Percentiles rank a stretch among this genome's conserved stretches.
Evolutionary conservation across 164 flowering plant genomes (phyloP).

Genomic region (Aristolochia californica): DNA sequence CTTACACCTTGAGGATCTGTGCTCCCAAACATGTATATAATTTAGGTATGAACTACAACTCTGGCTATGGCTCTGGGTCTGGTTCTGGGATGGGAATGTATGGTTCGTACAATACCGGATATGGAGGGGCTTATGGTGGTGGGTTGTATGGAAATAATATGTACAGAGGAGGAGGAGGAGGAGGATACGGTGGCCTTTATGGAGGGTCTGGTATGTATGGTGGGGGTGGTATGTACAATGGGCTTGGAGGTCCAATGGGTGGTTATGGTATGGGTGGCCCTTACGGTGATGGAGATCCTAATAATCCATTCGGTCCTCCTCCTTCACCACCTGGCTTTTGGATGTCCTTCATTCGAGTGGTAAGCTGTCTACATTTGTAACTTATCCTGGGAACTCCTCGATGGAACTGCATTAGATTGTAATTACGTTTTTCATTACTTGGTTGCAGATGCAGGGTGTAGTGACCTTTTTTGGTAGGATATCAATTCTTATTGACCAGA

Average conservation of each 20-base stretch:
- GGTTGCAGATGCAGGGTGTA: slow-evolving; percentile 81
- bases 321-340: slow-evolving; percentile 89
- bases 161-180: slow-evolving; percentile 38
- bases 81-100: slow-evolving; percentile 52
- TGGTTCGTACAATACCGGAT: slow-evolving; percentile 35
- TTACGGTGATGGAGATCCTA: slow-evolving; percentile 77
- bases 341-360: slow-evolving; percentile 71
- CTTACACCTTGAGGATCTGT: no score
- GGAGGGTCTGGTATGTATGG: slow-evolving; percentile 47
- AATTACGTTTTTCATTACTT: neutral
- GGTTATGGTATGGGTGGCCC: slow-evolving; percentile 50
- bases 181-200: slow-evolving; percentile 25
- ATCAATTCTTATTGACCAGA: slow-evolving; percentile 74
- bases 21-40: slow-evolving; percentile 40
- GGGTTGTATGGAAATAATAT: slow-evolving; percentile 33
- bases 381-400: neutral
- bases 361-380: slow-evolving; percentile 16
- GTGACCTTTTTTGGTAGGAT: slow-evolving; percentile 78
- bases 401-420: neutral
- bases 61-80: slow-evolving; percentile 59
- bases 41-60: slow-evolving; percentile 37
- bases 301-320: slow-evolving; percentile 73
- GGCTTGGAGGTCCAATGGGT: slow-evolving; percentile 59
- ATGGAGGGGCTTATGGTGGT: slow-evolving; percentile 48
- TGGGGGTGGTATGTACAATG: slow-evolving; percentile 51